Evolutionary conservation across 2,329 filamentous ascomycete genomes (phyloP).

Genomic region (Penicillium hordei): DNA sequence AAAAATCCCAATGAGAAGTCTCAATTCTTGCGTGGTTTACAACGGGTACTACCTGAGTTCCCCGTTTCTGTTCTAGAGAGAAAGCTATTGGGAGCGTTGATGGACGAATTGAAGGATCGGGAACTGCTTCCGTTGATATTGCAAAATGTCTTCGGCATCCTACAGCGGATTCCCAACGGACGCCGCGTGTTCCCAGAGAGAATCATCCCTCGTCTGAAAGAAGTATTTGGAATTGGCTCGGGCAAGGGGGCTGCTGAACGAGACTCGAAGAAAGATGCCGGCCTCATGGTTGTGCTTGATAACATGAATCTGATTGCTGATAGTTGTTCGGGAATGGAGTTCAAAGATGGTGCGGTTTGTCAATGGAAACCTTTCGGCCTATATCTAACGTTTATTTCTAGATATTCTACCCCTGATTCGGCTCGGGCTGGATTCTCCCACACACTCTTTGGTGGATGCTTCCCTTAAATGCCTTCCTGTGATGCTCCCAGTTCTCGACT

Average conservation of each 20-base stretch:
- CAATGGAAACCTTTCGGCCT: slow-evolving; percentile 3
- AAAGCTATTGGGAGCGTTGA: slow-evolving; percentile 81
- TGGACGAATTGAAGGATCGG: slow-evolving; percentile 92
- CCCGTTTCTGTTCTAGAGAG: slow-evolving; percentile 92
- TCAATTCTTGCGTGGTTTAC: slow-evolving; percentile 84
- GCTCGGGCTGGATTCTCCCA: slow-evolving; percentile 81
- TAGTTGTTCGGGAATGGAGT: slow-evolving; percentile 86
- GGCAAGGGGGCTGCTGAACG: slow-evolving; percentile 61
- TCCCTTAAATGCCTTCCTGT: slow-evolving; percentile 74
- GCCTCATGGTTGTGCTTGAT: slow-evolving; percentile 86
- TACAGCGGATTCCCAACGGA: slow-evolving; percentile 73
- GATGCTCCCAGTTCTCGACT: slow-evolving; percentile 86
- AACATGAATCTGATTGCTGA: slow-evolving; percentile 73
- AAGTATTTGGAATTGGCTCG: slow-evolving; percentile 69
- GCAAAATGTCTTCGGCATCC: slow-evolving; percentile 88
- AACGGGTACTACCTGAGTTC: slow-evolving; percentile 85
- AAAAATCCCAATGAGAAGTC: slow-evolving; percentile 91
- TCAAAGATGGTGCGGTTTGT: slow-evolving; percentile 73
- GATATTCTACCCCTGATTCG: slow-evolving; percentile 86
- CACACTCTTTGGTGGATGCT: slow-evolving; percentile 84
- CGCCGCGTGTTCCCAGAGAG: slow-evolving; percentile 79
- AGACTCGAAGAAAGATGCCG: slow-evolving; percentile 81
- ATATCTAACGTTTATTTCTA: slow-evolving; percentile 38
- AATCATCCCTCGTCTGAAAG: slow-evolving; percentile 79
- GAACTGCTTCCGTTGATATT: slow-evolving; percentile 82